Conservation (phyloP, 192 early-diverging fungal genomes). For the Linnemannia schmuckeri region DNA sequence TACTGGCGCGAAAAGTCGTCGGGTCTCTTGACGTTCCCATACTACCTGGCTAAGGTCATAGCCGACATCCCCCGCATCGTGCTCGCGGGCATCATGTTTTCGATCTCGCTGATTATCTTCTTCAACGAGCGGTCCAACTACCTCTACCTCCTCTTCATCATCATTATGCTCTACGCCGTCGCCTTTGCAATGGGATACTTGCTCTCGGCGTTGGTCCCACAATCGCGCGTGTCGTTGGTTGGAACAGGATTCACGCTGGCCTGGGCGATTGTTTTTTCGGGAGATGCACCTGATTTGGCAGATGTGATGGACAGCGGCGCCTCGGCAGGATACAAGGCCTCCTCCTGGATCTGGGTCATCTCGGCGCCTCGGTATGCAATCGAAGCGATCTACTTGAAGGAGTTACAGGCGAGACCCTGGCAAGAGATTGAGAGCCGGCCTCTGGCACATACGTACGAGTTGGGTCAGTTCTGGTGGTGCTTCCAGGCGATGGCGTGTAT, state of each 20-base stretch:
- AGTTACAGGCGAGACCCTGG: conserved; percentile 59
- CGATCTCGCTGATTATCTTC: conserved; percentile 69
- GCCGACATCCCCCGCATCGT: conserved; percentile 73
- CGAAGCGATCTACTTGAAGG: conserved; percentile 70
- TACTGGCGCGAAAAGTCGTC: conserved; percentile 73
- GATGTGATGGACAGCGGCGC: conserved; percentile 52
- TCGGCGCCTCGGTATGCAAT: conserved; percentile 74
- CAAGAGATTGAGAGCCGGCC: conserved; percentile 39
- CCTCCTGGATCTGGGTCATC: conserved; percentile 69
- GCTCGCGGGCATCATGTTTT: conserved; percentile 69
- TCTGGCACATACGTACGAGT: conserved; percentile 53
- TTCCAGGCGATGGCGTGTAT: conserved; percentile 60
- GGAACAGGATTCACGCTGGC: conserved; percentile 73
- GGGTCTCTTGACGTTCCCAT: conserved; percentile 71
- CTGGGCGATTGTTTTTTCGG: conserved; percentile 71
- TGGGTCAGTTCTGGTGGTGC: conserved; percentile 55
- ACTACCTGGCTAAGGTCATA: conserved; percentile 71
- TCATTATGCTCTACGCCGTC: conserved; percentile 65
- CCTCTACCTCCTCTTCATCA: conserved; percentile 53
- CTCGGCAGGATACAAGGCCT: conserved; percentile 28
- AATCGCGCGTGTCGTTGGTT: conserved; percentile 58
- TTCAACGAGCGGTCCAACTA: conserved; percentile 59
- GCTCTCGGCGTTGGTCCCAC: conserved; percentile 62
- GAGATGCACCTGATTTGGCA: conserved; percentile 66
- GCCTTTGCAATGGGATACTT: conserved; percentile 74